These are phyloP conservation scores for Geotrichum europaeum DNA, from an alignment of 1,139 yeast species.

Conservation along the genomic window DNA sequence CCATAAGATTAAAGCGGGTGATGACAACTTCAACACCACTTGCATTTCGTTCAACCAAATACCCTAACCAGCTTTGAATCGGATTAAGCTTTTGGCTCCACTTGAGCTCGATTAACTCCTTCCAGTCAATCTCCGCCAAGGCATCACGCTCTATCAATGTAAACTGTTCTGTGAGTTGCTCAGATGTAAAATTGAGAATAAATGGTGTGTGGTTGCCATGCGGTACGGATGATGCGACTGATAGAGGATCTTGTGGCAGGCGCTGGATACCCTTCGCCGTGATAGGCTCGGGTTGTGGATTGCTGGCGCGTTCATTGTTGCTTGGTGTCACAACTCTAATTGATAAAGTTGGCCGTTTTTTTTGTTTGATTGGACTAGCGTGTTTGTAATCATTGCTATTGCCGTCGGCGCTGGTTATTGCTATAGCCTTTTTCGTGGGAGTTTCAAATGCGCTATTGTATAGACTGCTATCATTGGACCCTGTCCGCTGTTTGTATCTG, in stretches of 20 bases:
- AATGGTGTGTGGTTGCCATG: conserved; percentile 63
- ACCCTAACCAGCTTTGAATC: conserved; percentile 81
- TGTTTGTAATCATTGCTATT: neutral
- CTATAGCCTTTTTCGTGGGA: conserved; percentile 5
- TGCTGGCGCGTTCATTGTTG: neutral
- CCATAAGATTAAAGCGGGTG: conserved; percentile 75
- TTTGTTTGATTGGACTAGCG: neutral
- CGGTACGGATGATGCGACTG: conserved; percentile 13
- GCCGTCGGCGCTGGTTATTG: neutral
- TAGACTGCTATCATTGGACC: conserved; percentile 2
- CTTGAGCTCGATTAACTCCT: conserved; percentile 69
- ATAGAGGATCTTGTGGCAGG: conserved; percentile 12
- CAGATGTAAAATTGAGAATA: conserved; percentile 63
- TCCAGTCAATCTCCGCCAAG: conserved; percentile 84
- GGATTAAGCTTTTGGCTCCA: conserved; percentile 65
- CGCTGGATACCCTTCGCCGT: conserved; percentile 1
- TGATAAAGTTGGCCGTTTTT: neutral
- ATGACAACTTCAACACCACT: conserved; percentile 80
- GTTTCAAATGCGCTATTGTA: conserved; percentile 15
- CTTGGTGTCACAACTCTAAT: neutral
- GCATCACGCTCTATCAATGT: conserved; percentile 84
- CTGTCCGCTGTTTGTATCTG: neutral
- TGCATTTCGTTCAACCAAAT: conserved; percentile 54
- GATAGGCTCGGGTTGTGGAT: neutral
- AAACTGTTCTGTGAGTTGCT: conserved; percentile 65